These are phyloP conservation scores for Obelidium mucronatum DNA, from an alignment of 192 early-diverging fungal genomes.

Conservation along the genomic window DNA sequence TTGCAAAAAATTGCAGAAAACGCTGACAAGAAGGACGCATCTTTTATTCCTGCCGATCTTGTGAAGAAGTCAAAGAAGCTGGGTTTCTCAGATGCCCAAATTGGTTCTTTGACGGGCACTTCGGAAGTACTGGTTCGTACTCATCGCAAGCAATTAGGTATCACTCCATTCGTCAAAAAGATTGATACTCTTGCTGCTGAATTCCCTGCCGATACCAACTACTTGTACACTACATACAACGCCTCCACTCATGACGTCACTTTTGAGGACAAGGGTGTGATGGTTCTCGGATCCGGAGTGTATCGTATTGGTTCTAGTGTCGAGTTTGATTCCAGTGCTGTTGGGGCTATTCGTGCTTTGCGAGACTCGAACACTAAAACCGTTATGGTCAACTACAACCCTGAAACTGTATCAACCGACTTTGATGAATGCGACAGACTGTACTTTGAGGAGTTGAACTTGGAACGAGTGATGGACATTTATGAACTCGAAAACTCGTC, in stretches of 20 bases:
- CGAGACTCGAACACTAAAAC: slow-evolving; percentile 82
- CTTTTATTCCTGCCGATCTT: slow-evolving; percentile 62
- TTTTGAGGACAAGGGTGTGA: slow-evolving; percentile 89
- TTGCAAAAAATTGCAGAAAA: slow-evolving; percentile 51
- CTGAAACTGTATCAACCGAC: slow-evolving; percentile 97
- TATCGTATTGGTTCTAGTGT: slow-evolving; percentile 97
- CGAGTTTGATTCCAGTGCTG: slow-evolving; percentile 95
- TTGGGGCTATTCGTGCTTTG: slow-evolving; percentile 72
- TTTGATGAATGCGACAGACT: slow-evolving; percentile 98
- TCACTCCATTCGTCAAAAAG: slow-evolving; percentile 90
- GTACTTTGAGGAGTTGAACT: slow-evolving; percentile 96
- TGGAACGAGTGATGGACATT: slow-evolving; percentile 96
- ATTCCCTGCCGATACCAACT: slow-evolving; percentile 96
- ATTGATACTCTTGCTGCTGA: slow-evolving; percentile 97
- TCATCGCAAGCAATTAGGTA: slow-evolving; percentile 72
- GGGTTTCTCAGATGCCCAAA: slow-evolving; percentile 92
- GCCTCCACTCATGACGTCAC: slow-evolving; percentile 82
- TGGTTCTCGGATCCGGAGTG: slow-evolving; percentile 97
- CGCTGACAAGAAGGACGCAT: slow-evolving; percentile 36
- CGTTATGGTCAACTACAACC: slow-evolving; percentile 99
- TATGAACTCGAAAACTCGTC: slow-evolving; percentile 84
- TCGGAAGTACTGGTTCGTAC: slow-evolving; percentile 72
- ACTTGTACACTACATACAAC: slow-evolving; percentile 99
- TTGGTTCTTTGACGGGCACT: slow-evolving; percentile 63
- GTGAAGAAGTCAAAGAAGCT: slow-evolving; percentile 80